Percentiles rank a stretch among this genome's conserved stretches.
Conservation (phyloP, 768 basidiomycete genomes). For the Podaxis pistillaris region DNA sequence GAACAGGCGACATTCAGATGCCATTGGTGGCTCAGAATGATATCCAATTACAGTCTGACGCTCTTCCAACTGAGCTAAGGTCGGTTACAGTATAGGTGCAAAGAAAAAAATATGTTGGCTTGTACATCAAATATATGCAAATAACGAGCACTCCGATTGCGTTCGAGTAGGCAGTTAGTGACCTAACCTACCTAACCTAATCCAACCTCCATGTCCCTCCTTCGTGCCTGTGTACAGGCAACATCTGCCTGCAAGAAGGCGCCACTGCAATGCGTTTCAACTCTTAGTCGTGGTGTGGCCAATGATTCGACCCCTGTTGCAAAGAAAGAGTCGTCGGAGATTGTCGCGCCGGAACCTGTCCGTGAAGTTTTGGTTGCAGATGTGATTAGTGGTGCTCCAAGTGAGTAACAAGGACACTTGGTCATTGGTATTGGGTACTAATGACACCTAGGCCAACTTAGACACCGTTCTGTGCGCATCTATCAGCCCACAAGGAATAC, state of each 20-base stretch:
- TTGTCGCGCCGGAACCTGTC: conserved; percentile 36
- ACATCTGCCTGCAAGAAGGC: conserved; percentile 25
- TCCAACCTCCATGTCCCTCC: conserved; percentile 48
- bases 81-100: too few relatives aligned
- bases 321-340: conserved; percentile 29
- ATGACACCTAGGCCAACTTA: conserved; percentile 63
- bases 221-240: conserved; percentile 42
- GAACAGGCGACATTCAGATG: conserved; percentile 51
- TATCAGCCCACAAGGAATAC: conserved; percentile 92
- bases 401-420: conserved; percentile 39
- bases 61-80: not conserved
- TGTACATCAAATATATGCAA: conserved; percentile 9
- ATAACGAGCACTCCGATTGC: conserved; percentile 16
- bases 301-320: conserved; percentile 27
- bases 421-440: not conserved
- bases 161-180: not conserved
- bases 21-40: not conserved
- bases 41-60: not conserved
- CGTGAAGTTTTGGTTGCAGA: conserved; percentile 77
- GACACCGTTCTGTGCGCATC: conserved; percentile 85
- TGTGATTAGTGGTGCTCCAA: conserved; percentile 80
- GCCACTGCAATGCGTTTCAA: conserved; percentile 18
- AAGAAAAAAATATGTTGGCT: too few relatives aligned
- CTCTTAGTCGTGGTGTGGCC: conserved; percentile 27
- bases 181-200: not conserved